phyloP scores from a whole-genome alignment of 2,329 filamentous ascomycete genomes.

The Mollisia scopiformis region DNA sequence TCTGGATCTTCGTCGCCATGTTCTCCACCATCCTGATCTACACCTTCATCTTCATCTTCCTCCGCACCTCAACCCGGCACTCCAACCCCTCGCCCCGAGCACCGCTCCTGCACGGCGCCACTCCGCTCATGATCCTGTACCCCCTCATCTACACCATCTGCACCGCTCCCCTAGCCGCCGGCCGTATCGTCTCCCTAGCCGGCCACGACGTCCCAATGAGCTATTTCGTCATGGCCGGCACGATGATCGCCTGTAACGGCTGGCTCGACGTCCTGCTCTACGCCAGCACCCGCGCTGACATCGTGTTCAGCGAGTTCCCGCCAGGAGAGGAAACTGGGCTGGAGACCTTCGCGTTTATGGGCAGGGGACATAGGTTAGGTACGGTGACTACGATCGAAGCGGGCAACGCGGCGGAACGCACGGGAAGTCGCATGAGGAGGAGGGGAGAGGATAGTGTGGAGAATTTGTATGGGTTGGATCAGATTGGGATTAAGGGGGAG shows the following conservation, averaged over 20 bases:
- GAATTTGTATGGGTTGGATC: constrained; percentile 28
- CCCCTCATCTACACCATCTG: constrained; percentile 71
- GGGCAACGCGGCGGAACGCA: not conserved
- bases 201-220: constrained; percentile 51
- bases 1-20: constrained; percentile 63
- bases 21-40: constrained; percentile 54
- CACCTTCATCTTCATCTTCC: constrained; percentile 36
- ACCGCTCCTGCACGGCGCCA: constrained; percentile 22
- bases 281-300: constrained; percentile 53
- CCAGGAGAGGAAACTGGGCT: constrained; percentile 51
- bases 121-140: constrained; percentile 64
- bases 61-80: constrained; percentile 4
- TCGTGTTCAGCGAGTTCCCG: constrained; percentile 50
- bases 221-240: constrained; percentile 62
- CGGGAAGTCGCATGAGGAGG: not conserved
- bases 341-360: constrained; percentile 48
- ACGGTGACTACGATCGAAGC: constrained; percentile 10
- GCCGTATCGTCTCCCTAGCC: constrained; percentile 65
- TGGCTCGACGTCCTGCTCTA: constrained; percentile 59
- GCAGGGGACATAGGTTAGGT: constrained; percentile 22
- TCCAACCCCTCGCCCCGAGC: not conserved
- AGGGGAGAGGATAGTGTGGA: constrained; percentile 23
- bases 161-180: constrained; percentile 66
- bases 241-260: constrained; percentile 60
- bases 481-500: constrained; percentile 31